These are phyloP conservation scores for Leccinum subrobustum DNA, from an alignment of 1,284 basidiomycete species.

Conservation along the genomic window DNA sequence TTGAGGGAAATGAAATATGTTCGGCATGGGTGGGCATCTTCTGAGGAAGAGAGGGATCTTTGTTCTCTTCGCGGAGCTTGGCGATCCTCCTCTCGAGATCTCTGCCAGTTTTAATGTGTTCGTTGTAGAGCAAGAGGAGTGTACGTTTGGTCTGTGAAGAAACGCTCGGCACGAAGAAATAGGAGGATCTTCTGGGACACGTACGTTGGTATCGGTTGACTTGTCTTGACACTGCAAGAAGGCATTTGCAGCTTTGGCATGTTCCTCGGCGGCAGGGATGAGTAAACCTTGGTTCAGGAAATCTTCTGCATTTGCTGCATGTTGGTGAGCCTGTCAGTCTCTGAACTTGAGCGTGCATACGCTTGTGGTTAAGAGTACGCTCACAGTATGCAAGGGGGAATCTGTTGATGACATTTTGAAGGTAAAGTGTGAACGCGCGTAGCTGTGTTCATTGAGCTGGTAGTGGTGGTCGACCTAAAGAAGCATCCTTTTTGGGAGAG, in stretches of 20 bases:
- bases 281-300: slow-evolving; percentile 59
- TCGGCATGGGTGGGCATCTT: slow-evolving; percentile 37
- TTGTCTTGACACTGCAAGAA: slow-evolving; percentile 69
- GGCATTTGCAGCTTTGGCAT: slow-evolving; percentile 67
- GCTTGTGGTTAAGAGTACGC: background rate
- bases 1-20: slow-evolving; percentile 28
- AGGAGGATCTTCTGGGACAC: slow-evolving; percentile 10
- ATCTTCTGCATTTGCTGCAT: slow-evolving; percentile 77
- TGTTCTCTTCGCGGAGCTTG: slow-evolving; percentile 68
- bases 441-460: slow-evolving; percentile 13
- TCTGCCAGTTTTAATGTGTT: slow-evolving; percentile 64
- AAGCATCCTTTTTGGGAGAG: slow-evolving; percentile 13
- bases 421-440: background rate
- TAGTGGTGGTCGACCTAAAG: slow-evolving; percentile 6
- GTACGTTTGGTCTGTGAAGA: slow-evolving; percentile 68
- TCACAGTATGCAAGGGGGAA: slow-evolving; percentile 32
- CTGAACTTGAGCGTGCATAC: background rate
- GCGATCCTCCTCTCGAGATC: slow-evolving; percentile 70
- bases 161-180: slow-evolving; percentile 11
- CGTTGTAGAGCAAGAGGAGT: slow-evolving; percentile 66
- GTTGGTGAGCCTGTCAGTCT: slow-evolving; percentile 68
- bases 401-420: slow-evolving; percentile 23
- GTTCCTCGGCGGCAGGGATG: slow-evolving; percentile 58
- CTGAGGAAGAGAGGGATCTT: slow-evolving; percentile 65
- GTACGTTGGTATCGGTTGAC: slow-evolving; percentile 69